Base-by-base conservation (phyloP, 495 filamentous ascomycete species). In the Aspergillus cavernicola region DNA sequence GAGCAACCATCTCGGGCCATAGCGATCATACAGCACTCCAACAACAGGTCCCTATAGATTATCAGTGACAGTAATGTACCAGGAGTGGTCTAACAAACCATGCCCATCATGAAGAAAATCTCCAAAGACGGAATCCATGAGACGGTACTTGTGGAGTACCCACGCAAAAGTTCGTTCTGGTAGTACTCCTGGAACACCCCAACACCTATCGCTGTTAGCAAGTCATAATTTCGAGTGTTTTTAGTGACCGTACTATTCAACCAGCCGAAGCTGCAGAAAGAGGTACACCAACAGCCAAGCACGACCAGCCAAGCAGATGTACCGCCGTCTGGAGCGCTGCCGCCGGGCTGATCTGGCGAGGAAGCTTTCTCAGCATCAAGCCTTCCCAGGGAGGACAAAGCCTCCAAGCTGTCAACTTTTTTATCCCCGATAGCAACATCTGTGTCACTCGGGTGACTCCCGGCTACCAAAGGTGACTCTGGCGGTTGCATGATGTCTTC, bases 1-100 rank as follows among this genome's bases (percentile, higher is more conserved):
- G 13, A 95, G 64, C 15, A 90, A 70, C 55, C 71, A 85, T 40
- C 79, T 73, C 10, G 89, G 85, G 1, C 88, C 88, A 52, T 87
- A 83, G 45, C 76, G 82, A 62, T 95, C 90, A 59, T 45, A 62
- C 0, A 68, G 24, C 6, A 10, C 22, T 10, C 64, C 64, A 6
- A 62, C 42, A 4, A 64, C 38, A 4, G 64, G 61, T 0, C 59
- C 61, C 61, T 62, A 23, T 9, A 3, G n/a, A n/a, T n/a, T n/a
- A n/a, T n/a, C n/a, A n/a, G n/a, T n/a, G n/a, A n/a, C n/a, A n/a
- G n/a, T n/a, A n/a, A n/a, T n/a, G n/a, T n/a, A n/a, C n/a, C n/a
- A n/a, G n/a, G n/a, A n/a, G n/a, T n/a, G n/a, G n/a, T n/a, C n/a
- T n/a, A 23, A 18, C 37, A 2, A 50, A 66, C 62, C 59, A 63